These are phyloP conservation scores for Malania oleifera DNA, from an alignment of 164 flowering plant genomes.

Conservation along the genomic window DNA sequence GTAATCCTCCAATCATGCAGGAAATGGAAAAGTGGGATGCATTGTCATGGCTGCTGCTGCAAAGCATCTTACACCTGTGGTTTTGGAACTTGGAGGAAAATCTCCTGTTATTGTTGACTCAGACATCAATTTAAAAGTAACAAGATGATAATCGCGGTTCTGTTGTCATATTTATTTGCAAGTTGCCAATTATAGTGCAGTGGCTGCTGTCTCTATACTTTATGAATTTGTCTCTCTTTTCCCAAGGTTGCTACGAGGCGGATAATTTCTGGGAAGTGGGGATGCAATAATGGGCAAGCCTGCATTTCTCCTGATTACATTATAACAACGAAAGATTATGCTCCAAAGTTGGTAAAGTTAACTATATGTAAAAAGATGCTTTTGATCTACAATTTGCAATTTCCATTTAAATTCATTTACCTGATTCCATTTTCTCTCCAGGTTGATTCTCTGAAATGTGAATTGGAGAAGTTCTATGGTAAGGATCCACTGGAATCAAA, in stretches of 20 bases:
- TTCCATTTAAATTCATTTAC: not conserved
- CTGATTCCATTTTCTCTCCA: slow-evolving; percentile 18
- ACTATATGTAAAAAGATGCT: not conserved
- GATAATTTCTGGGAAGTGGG: slow-evolving; percentile 65
- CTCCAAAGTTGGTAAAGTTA: slow-evolving; percentile 61
- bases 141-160: too few species aligned
- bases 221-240: slow-evolving; percentile 5
- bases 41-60: slow-evolving; percentile 90
- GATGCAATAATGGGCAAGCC: slow-evolving; percentile 68
- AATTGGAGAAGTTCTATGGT: slow-evolving; percentile 66
- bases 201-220: not conserved
- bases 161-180: not conserved
- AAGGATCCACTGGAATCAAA: slow-evolving; percentile 61
- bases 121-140: slow-evolving; percentile 54
- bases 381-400: not conserved
- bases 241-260: slow-evolving; percentile 66
- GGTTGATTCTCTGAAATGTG: slow-evolving; percentile 57
- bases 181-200: too few species aligned
- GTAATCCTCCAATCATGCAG: slow-evolving; percentile 30
- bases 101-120: slow-evolving; percentile 85
- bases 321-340: slow-evolving; percentile 55
- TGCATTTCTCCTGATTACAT: slow-evolving; percentile 60
- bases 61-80: slow-evolving; percentile 91
- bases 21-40: slow-evolving; percentile 76
- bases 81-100: slow-evolving; percentile 96